Percentiles rank a stretch among this genome's conserved stretches.
Conservation (phyloP, 2,329 filamentous ascomycete genomes). For the Hirsutella minnesotensis region DNA sequence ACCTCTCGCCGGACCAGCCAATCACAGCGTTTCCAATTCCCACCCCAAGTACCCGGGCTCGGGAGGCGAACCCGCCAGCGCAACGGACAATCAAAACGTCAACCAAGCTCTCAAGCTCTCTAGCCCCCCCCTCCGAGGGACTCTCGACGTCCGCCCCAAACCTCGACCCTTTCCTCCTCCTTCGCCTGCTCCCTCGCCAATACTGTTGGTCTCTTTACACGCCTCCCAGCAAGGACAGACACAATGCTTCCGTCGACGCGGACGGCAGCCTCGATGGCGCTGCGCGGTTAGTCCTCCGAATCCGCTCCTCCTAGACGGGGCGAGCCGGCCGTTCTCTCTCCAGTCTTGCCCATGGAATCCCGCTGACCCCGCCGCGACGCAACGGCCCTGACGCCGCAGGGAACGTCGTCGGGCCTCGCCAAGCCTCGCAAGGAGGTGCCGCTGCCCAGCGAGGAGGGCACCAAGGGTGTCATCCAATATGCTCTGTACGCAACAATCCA, state of each 20-base stretch:
- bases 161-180: not conserved
- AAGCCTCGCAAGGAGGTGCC: constrained; percentile 58
- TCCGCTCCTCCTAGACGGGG: constrained; percentile 1
- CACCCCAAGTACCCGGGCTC: not conserved
- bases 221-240: constrained; percentile 3
- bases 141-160: not conserved
- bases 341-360: too few species aligned
- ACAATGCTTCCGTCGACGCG: constrained; percentile 37
- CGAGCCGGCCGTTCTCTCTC: too few species aligned
- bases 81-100: not conserved
- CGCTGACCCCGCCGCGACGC: constrained; percentile 54
- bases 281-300: constrained; percentile 29
- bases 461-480: constrained; percentile 74
- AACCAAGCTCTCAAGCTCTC: not conserved
- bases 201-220: too few species aligned
- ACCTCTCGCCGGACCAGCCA: not conserved
- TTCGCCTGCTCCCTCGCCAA: not conserved
- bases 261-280: constrained; percentile 38
- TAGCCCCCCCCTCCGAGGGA: not conserved
- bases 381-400: constrained; percentile 40
- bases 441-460: constrained; percentile 65
- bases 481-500: constrained; percentile 54
- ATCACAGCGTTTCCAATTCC: constrained; percentile 2
- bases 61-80: constrained; percentile 2
- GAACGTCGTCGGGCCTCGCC: constrained; percentile 40